Evolutionary conservation across 768 basidiomycete genomes (phyloP), one percentile per base, ranked within the genome.

Genomic region (Trametes villosa): DNA sequence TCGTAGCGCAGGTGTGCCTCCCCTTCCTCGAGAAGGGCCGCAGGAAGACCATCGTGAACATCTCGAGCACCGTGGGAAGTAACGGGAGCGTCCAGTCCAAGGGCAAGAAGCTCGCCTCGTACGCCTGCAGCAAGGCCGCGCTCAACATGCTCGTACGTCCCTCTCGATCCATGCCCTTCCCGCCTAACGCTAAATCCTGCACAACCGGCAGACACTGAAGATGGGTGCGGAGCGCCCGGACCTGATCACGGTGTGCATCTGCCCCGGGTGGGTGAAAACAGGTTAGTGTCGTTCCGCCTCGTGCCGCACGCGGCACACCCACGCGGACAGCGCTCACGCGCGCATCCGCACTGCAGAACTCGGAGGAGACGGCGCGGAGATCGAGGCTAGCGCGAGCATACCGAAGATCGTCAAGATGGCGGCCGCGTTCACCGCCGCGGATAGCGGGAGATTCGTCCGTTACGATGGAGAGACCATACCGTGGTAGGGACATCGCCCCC

Each of bases 1-100:
- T 74, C 50, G 64, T 77, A 36, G 67, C n/a, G n/a, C n/a, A n/a
- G n/a, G n/a, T n/a, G n/a, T n/a, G n/a, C n/a, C n/a, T n/a, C n/a
- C n/a, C n/a, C 68, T 64, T 74, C n/a, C 66, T 78, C 17, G 71
- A 73, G 56, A 62, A 67, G 47, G 65, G 74, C 41, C 50, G 36
- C 24, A 65, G 68, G 34, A 73, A 74, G 57, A 68, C 72, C 6
- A 68, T 77, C 58, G 64, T 71, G 57, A 77, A 78, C 60, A 64
- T 77, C 20, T 67, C 71, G 4, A 68, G 69, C 53, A 67, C 67
- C 1, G 53, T 77, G 9, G 71, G 64, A 7, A 76, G 75, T 60
- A 50, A 36, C 48, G 65, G 15, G 33, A 34, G 46, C 30, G 18
- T 67, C 72, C 55, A 44, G 17, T 26, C 62, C 41, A 72, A 72